Conservation (phyloP, 2,329 filamentous ascomycete genomes). For the Byssochlamys sp. region DNA sequence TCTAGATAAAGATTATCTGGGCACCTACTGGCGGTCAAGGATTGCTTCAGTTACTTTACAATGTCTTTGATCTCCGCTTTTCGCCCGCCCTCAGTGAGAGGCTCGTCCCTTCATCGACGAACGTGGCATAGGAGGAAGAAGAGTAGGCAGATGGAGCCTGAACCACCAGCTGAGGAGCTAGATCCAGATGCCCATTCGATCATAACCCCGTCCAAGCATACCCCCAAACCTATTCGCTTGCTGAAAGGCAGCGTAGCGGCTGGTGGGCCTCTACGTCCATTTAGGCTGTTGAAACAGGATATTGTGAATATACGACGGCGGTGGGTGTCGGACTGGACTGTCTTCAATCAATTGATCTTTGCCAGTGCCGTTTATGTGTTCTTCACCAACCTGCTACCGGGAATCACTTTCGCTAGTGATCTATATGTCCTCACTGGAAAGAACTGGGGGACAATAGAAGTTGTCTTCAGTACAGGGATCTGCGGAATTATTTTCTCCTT, state of each 20-base stretch:
- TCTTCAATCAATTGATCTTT: constrained; percentile 56
- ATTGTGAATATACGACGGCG: constrained; percentile 37
- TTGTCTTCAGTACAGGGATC: constrained; percentile 56
- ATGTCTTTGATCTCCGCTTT: constrained; percentile 27
- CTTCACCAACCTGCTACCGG: constrained; percentile 57
- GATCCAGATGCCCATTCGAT: constrained; percentile 25
- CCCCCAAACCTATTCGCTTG: constrained; percentile 20
- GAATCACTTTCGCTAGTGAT: constrained; percentile 59
- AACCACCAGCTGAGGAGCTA: constrained; percentile 7
- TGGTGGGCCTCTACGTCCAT: constrained; percentile 41
- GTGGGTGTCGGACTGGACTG: constrained; percentile 46
- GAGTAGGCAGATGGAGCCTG: constrained; percentile 6
- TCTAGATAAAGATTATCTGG: neutral
- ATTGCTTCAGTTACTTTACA: neutral
- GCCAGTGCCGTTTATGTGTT: constrained; percentile 58
- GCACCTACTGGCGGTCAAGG: neutral
- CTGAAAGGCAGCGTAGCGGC: constrained; percentile 22
- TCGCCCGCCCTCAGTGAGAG: constrained; percentile 22
- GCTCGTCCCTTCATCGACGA: constrained; percentile 16
- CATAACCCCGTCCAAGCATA: constrained; percentile 30
- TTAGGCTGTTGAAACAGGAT: constrained; percentile 46
- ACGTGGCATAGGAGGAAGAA: constrained; percentile 12
- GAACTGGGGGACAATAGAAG: constrained; percentile 58
- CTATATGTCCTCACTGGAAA: constrained; percentile 53
- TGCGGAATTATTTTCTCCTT: constrained; percentile 55